A percentile compares a stretch with the other conserved stretches of the same genome.
These are phyloP conservation scores for Exophiala oligosperma DNA, from an alignment of 2,329 filamentous ascomycete species.

Conservation along the genomic window DNA sequence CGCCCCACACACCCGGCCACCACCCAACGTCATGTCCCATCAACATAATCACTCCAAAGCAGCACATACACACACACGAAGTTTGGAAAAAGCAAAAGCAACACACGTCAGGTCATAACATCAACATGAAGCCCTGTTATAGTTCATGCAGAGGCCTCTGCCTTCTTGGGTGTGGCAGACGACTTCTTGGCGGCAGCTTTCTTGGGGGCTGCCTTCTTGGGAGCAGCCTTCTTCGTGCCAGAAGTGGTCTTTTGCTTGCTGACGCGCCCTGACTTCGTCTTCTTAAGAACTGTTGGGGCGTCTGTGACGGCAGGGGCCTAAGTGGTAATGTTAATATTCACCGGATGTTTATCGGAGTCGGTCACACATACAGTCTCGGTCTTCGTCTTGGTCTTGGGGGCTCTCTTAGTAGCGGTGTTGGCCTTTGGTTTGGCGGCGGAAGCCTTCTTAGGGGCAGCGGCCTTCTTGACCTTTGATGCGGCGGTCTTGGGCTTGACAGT, in stretches of 20 bases:
- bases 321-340: slow-evolving; percentile 26
- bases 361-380: slow-evolving; percentile 31
- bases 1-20: background rate
- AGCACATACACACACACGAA: slow-evolving; percentile 11
- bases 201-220: slow-evolving; percentile 44
- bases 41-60: slow-evolving; percentile 15
- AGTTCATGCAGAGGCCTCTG: slow-evolving; percentile 31
- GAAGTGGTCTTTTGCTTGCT: slow-evolving; percentile 62
- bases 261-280: slow-evolving; percentile 85
- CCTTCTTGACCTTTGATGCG: slow-evolving; percentile 51
- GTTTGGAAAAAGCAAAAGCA: slow-evolving; percentile 17
- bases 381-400: slow-evolving; percentile 33
- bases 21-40: slow-evolving; percentile 6
- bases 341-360: no score
- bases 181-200: slow-evolving; percentile 48
- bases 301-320: slow-evolving; percentile 68
- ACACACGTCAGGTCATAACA: slow-evolving; percentile 28
- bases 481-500: slow-evolving; percentile 45
- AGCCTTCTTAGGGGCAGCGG: slow-evolving; percentile 54
- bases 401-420: slow-evolving; percentile 48
- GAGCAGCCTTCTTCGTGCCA: slow-evolving; percentile 48
- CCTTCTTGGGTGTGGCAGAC: slow-evolving; percentile 43
- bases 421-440: slow-evolving; percentile 55
- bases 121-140: slow-evolving; percentile 6
- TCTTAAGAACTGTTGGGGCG: slow-evolving; percentile 68